Percentiles rank a stretch among this genome's conserved stretches.
Evolutionary conservation across 768 basidiomycete genomes (phyloP).

Genomic region (Saitozyma sp.): DNA sequence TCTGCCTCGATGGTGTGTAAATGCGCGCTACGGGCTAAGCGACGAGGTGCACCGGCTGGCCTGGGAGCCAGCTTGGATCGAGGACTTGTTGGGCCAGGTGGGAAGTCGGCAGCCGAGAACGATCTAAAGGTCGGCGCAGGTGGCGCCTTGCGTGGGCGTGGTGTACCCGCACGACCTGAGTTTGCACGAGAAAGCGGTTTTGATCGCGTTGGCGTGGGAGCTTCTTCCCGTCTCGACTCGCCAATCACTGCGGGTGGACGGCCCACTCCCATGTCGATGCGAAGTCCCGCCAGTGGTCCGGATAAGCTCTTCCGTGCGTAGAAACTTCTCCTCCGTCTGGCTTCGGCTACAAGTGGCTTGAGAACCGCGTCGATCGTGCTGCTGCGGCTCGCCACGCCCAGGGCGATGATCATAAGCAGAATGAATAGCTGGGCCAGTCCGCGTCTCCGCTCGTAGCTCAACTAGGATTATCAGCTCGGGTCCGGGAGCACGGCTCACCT

Average conservation of each 20-base stretch:
- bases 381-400: slow-evolving; percentile 68
- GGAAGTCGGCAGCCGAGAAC: slow-evolving; percentile 15
- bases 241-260: slow-evolving; percentile 31
- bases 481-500: slow-evolving; percentile 58
- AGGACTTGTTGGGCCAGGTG: slow-evolving; percentile 3
- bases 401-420: slow-evolving; percentile 76
- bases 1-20: slow-evolving; percentile 44
- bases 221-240: slow-evolving; percentile 5
- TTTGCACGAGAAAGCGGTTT: neutral
- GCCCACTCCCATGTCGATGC: slow-evolving; percentile 32
- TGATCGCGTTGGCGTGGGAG: slow-evolving; percentile 10
- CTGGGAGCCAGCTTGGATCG: slow-evolving; percentile 8
- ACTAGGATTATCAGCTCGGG: slow-evolving; percentile 55
- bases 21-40: slow-evolving; percentile 43
- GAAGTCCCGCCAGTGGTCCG: slow-evolving; percentile 28
- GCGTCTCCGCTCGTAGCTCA: slow-evolving; percentile 82
- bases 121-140: slow-evolving; percentile 17
- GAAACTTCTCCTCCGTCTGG: slow-evolving; percentile 24
- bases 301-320: slow-evolving; percentile 15
- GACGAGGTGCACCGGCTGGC: slow-evolving; percentile 3
- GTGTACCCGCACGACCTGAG: too few relatives aligned
- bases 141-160: slow-evolving; percentile 5
- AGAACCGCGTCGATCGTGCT: slow-evolving; percentile 36
- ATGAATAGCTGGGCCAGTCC: slow-evolving; percentile 84
- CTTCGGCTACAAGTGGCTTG: slow-evolving; percentile 39